A percentile compares a stretch with the other conserved stretches of the same genome.
These are phyloP conservation scores for Phytophthora fragariae DNA, from an alignment of 352 stramenopile genomes.

Conservation along the genomic window DNA sequence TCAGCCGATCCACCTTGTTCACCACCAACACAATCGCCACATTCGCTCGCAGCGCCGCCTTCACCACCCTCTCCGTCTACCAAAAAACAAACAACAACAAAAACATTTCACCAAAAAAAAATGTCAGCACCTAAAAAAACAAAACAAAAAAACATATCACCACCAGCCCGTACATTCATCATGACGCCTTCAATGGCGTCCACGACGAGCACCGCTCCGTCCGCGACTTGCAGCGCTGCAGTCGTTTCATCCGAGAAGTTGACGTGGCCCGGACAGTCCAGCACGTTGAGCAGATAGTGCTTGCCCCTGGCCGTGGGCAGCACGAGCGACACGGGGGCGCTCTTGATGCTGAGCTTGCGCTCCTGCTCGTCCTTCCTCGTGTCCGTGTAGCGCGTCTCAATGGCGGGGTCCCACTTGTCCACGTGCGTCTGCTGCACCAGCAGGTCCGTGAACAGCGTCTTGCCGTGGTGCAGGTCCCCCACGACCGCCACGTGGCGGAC, in stretches of 20 bases:
- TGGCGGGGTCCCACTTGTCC: constrained; percentile 78
- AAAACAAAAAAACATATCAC: not conserved
- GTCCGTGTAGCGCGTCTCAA: constrained; percentile 95
- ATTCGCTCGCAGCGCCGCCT: constrained; percentile 91
- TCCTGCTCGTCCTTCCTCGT: constrained; percentile 97
- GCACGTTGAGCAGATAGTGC: constrained; percentile 95
- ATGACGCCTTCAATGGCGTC: constrained; percentile 99
- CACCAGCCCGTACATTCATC: constrained; percentile 79
- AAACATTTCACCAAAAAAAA: constrained; percentile 4
- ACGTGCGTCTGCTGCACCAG: constrained; percentile 92
- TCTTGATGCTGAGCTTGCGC: constrained; percentile 97
- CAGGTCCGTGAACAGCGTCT: constrained; percentile 93
- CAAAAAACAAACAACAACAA: constrained; percentile 17
- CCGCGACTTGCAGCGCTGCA: constrained; percentile 92
- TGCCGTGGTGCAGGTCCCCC: constrained; percentile 97
- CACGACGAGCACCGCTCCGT: constrained; percentile 96
- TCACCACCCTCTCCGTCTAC: constrained; percentile 95
- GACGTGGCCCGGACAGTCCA: constrained; percentile 98
- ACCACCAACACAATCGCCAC: constrained; percentile 93
- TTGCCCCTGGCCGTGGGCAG: constrained; percentile 95
- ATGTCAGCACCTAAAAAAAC: not conserved
- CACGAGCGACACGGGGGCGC: constrained; percentile 95
- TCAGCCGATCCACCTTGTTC: constrained; percentile 99
- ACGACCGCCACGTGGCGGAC: constrained; percentile 97
- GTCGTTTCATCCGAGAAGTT: constrained; percentile 98